Conservation (phyloP, 768 basidiomycete species). For the Pulveroboletus sp. region DNA sequence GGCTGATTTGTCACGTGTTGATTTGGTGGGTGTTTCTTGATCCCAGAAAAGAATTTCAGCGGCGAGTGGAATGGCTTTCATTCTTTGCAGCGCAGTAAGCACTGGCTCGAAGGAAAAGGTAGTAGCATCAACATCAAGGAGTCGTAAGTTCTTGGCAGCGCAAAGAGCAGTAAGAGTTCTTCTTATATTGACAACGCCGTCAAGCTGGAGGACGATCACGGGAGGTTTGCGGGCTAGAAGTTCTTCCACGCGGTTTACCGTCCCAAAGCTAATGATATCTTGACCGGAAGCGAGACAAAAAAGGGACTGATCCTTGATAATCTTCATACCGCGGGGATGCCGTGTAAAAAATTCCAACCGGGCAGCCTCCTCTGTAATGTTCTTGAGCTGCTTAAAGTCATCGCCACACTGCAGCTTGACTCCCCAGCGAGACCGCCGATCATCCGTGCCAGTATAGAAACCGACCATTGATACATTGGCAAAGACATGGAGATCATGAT, state of each 20-base stretch:
- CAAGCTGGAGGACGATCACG: constrained; percentile 51
- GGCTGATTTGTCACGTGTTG: not conserved
- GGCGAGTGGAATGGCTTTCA: constrained; percentile 41
- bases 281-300: constrained; percentile 48
- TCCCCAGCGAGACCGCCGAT: constrained; percentile 37
- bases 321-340: constrained; percentile 27
- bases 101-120: constrained; percentile 63
- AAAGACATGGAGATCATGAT: constrained; percentile 33
- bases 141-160: constrained; percentile 30
- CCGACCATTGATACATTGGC: constrained; percentile 35
- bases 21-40: constrained; percentile 7
- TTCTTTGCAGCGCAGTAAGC: constrained; percentile 51
- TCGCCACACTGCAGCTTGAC: constrained; percentile 34
- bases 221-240: constrained; percentile 47
- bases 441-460: constrained; percentile 30
- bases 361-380: constrained; percentile 24
- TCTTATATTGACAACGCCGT: constrained; percentile 37
- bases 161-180: constrained; percentile 40
- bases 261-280: constrained; percentile 52
- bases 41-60: constrained; percentile 56
- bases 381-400: constrained; percentile 36
- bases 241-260: constrained; percentile 52
- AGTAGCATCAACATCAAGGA: constrained; percentile 58
- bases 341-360: constrained; percentile 35
- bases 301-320: constrained; percentile 53